Evolutionary conservation across 1,139 yeast genomes (phyloP).

Genomic region (Candida labiduridarum): DNA sequence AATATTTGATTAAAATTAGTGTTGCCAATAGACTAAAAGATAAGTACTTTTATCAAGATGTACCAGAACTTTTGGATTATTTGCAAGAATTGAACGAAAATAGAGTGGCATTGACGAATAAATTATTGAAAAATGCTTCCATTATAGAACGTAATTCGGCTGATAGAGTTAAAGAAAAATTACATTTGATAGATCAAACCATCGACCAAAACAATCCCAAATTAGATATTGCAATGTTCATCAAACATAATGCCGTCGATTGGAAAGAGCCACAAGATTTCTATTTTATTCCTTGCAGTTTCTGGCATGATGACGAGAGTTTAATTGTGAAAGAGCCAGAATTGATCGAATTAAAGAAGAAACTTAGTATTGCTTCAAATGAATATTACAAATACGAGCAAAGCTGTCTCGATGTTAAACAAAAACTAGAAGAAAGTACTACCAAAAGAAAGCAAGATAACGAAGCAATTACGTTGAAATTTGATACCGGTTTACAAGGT

Average conservation of each 20-base stretch:
- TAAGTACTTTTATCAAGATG: slow-evolving; percentile 88
- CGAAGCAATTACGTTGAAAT: slow-evolving; percentile 42
- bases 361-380: slow-evolving; percentile 52
- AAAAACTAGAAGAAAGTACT: slow-evolving; percentile 52
- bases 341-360: slow-evolving; percentile 62
- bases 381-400: slow-evolving; percentile 48
- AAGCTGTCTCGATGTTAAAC: slow-evolving; percentile 50
- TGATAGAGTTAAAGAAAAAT: slow-evolving; percentile 53
- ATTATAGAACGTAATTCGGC: slow-evolving; percentile 61
- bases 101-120: slow-evolving; percentile 72
- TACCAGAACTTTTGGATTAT: slow-evolving; percentile 88
- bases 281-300: slow-evolving; percentile 81
- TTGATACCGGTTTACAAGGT: slow-evolving; percentile 57
- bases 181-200: slow-evolving; percentile 57
- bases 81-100: slow-evolving; percentile 84
- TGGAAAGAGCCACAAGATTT: slow-evolving; percentile 92
- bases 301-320: slow-evolving; percentile 96
- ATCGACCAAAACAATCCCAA: slow-evolving; percentile 72
- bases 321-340: slow-evolving; percentile 68
- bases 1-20: slow-evolving; percentile 76
- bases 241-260: slow-evolving; percentile 73
- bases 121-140: slow-evolving; percentile 65
- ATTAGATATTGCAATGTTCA: slow-evolving; percentile 87
- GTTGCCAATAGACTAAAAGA: slow-evolving; percentile 90
- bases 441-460: slow-evolving; percentile 34